Base-by-base conservation (phyloP, 2,329 filamentous ascomycete genomes). In the Aureobasidium sp. region DNA sequence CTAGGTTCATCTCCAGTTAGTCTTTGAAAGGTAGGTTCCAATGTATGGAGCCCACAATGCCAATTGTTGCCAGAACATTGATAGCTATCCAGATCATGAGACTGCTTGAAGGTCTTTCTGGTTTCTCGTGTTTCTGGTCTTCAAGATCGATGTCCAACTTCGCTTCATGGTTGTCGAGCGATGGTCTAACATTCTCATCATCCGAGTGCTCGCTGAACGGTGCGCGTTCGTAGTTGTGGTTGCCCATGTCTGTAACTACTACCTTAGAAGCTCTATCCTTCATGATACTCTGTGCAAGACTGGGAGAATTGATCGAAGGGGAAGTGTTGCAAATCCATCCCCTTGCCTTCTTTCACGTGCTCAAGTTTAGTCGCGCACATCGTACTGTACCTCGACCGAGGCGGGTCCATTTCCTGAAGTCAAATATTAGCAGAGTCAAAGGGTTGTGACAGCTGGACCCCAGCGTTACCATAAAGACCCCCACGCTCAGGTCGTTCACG, bases 31-130 rank as follows among this genome's bases (percentile, higher is more conserved):
- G 29, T n/a, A 14, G 1, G 6, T 34, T 22, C 9, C n/a, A 36
- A 4, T 20, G 2, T 9, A 22, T 11, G 22, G 9, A 7, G 17
- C 48, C 8, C 20, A 63, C 63, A 34, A 64, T 64, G 20, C 37
- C 57, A 36, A 64, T 62, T 5, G 62, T 64, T 5, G 62, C 57
- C 1, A 62, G 15, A 37, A 64, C 29, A 27, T 64, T 64, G 22
- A 62, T 44, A 11, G 58, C 37, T 42, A 64, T 64, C 62, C 62
- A 64, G 15, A 57, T 27, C 29, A 58, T 12, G 15, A 64, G 36
- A n/a, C 37, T 55, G 48, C 25, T 36, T 2, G 48, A 51, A 4
- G 48, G 31, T 36, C 48, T 51, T 7, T 51, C 36, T 27, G 48
- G 48, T 34, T 51, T 51, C 27, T 34, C 25, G 12, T 20, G 15